Conservation (phyloP, 75 land plant genomes). For the Pinus taeda region DNA sequence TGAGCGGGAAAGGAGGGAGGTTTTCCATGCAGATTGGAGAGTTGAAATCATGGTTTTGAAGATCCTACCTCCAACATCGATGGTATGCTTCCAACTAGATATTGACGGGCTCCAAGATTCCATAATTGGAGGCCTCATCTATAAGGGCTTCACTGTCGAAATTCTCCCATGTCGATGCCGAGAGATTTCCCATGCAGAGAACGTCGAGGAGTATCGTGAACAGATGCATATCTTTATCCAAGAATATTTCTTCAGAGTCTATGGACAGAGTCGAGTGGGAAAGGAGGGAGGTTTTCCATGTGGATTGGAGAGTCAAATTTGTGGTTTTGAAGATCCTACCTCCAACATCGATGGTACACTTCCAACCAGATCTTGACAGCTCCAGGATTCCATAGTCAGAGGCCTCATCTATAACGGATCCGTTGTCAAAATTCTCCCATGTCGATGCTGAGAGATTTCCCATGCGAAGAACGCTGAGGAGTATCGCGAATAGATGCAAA, state of each 20-base stretch:
- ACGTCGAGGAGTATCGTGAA: constrained; percentile 66
- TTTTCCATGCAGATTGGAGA: too few relatives aligned
- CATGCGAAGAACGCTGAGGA: too few relatives aligned
- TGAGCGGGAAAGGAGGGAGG: too few relatives aligned
- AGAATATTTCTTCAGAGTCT: constrained; percentile 31
- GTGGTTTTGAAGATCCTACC: constrained; percentile 83
- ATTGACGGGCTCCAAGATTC: constrained; percentile 37
- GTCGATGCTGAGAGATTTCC: too few relatives aligned
- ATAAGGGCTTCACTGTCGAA: constrained; percentile 36
- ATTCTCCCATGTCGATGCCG: constrained; percentile 3
- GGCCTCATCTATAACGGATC: too few relatives aligned
- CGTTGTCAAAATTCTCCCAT: too few relatives aligned
- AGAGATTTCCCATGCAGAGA: constrained; percentile 47
- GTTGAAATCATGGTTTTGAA: too few relatives aligned
- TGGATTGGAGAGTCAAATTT: constrained; percentile 53
- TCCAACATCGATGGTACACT: constrained; percentile 60
- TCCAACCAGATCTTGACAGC: too few relatives aligned
- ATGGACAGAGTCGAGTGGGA: constrained; percentile 16
- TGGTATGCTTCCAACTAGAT: background rate
- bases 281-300: constrained; percentile 63
- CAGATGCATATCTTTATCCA: constrained; percentile 78
- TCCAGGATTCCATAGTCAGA: too few relatives aligned
- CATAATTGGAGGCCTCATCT: constrained; percentile 67
- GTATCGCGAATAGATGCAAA: too few relatives aligned
- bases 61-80: too few relatives aligned